A percentile compares a stretch with the other conserved stretches of the same genome.
phyloP scores from a whole-genome alignment of 2,329 filamentous ascomycete genomes.

The Sclerotinia sclerotiorum region DNA sequence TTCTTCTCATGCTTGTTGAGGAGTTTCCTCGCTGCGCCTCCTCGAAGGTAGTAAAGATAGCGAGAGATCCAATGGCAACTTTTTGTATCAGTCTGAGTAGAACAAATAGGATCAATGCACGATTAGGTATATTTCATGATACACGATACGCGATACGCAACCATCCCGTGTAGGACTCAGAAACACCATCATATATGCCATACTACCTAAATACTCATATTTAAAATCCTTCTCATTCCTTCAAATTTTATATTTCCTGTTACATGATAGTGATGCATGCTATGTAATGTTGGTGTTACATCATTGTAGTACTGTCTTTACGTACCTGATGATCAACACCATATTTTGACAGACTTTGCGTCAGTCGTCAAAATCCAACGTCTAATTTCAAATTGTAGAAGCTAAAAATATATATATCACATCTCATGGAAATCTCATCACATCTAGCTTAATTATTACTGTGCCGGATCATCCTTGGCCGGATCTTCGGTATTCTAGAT shows the following conservation, averaged over 20 bases:
- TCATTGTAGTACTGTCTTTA: neutral
- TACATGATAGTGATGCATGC: neutral
- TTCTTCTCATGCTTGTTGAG: neutral
- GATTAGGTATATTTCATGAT: neutral
- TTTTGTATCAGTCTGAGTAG: slow-evolving; percentile 5
- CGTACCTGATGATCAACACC: slow-evolving; percentile 3
- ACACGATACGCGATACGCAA: slow-evolving; percentile 6
- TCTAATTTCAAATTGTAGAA: neutral
- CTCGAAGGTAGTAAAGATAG: neutral
- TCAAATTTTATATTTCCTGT: slow-evolving; percentile 1
- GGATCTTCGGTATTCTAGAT: neutral
- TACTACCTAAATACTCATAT: neutral
- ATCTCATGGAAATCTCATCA: slow-evolving; percentile 15
- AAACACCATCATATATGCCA: neutral
- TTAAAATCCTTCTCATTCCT: slow-evolving; percentile 20
- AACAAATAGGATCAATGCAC: slow-evolving; percentile 13
- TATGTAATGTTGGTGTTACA: neutral
- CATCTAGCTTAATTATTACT: neutral
- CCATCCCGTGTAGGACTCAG: slow-evolving; percentile 12
- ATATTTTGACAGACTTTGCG: neutral
- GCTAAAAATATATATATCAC: slow-evolving; percentile 1
- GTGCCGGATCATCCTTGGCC: slow-evolving; percentile 3
- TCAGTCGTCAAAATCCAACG: neutral
- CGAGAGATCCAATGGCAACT: neutral
- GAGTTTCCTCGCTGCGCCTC: neutral